These are phyloP conservation scores for Coemansia sp. DNA, from an alignment of 371 early-diverging fungal species.

Conservation along the genomic window DNA sequence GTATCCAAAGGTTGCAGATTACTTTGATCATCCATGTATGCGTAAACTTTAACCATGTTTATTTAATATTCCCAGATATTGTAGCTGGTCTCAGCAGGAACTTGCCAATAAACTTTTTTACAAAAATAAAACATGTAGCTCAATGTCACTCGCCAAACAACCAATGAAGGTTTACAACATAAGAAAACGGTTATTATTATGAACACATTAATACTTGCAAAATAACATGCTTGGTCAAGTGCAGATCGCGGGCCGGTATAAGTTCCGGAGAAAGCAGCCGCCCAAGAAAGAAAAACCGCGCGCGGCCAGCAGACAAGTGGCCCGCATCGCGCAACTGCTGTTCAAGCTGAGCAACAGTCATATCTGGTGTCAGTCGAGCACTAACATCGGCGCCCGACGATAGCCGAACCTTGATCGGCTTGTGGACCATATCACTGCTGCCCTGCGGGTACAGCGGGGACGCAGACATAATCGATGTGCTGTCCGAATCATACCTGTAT, in stretches of 20 bases:
- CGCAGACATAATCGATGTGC: not conserved
- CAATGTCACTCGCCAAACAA: not conserved
- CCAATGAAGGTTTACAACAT: no score
- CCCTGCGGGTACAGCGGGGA: not conserved
- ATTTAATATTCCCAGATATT: no score
- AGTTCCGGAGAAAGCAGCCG: slow-evolving; percentile 14
- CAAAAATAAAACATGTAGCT: no score
- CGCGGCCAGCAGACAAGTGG: slow-evolving; percentile 5
- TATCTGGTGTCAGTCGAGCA: slow-evolving; percentile 8
- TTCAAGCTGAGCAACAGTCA: slow-evolving; percentile 34
- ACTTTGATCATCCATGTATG: no score
- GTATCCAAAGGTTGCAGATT: no score
- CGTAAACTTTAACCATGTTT: no score
- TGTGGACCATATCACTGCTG: not conserved
- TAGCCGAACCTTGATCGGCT: slow-evolving; percentile 22
- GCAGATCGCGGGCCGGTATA: slow-evolving; percentile 27
- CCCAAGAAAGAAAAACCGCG: slow-evolving; percentile 37
- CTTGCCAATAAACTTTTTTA: no score
- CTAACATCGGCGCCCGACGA: slow-evolving; percentile 21
- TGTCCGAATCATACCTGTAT: not conserved
- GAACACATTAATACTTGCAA: slow-evolving; percentile 27
- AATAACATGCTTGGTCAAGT: slow-evolving; percentile 13
- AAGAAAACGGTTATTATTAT: not conserved
- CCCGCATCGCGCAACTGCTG: slow-evolving; percentile 15
- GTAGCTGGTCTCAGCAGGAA: no score